Conservation (phyloP, 306 rosid species). For the Crotalaria pallida region DNA sequence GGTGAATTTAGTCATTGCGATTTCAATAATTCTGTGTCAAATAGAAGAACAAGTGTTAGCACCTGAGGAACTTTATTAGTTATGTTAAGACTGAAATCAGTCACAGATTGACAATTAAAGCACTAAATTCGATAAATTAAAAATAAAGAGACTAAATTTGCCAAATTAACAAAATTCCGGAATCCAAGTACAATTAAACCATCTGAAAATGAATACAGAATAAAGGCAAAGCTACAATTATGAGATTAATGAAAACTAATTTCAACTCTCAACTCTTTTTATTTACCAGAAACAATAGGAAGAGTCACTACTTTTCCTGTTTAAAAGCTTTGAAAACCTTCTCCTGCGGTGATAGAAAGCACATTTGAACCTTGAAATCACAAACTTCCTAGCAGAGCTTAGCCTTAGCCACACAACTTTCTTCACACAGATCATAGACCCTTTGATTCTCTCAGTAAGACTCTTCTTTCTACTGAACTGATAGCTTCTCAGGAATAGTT, state of each 20-base stretch:
- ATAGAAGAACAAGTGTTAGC: no score
- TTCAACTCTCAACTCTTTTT: not conserved
- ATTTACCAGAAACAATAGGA: slow-evolving; percentile 29
- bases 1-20: no score
- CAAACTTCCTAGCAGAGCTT: slow-evolving; percentile 33
- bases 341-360: slow-evolving; percentile 56
- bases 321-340: slow-evolving; percentile 43
- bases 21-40: no score
- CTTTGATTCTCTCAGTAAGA: slow-evolving; percentile 55
- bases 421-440: slow-evolving; percentile 49
- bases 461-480: slow-evolving; percentile 68
- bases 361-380: slow-evolving; percentile 44
- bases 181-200: no score
- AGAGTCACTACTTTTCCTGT: slow-evolving; percentile 19
- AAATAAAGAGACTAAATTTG: no score
- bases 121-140: no score
- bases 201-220: not conserved
- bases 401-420: slow-evolving; percentile 56
- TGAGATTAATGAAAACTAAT: slow-evolving; percentile 9
- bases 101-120: no score
- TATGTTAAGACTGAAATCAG: no score
- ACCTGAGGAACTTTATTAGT: no score
- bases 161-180: no score
- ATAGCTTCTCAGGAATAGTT: slow-evolving; percentile 76
- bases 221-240: not conserved